These are phyloP conservation scores for Parietichytrium sp. DNA, from an alignment of 108 stramenopile species.

Conservation along the genomic window DNA sequence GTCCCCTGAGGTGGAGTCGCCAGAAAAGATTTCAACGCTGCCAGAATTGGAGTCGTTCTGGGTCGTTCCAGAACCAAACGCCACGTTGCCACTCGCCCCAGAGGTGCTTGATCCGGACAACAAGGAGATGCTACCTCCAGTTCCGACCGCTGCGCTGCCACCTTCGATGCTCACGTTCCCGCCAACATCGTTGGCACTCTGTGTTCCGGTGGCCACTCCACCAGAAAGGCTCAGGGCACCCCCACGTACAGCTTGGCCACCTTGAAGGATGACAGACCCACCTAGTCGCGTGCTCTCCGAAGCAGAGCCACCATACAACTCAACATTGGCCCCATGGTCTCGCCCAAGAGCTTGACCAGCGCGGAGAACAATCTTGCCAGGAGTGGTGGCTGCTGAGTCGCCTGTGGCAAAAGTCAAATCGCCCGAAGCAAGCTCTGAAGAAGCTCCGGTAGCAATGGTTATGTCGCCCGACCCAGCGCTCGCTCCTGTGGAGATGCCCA, in stretches of 20 bases:
- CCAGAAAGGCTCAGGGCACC: constrained; percentile 46
- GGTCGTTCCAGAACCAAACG: constrained; percentile 36
- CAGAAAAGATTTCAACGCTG: constrained; percentile 42
- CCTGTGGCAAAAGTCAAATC: constrained; percentile 45
- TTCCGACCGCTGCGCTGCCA: constrained; percentile 45
- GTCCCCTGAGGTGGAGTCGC: constrained; percentile 16
- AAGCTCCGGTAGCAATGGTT: constrained; percentile 39
- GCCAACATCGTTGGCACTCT: constrained; percentile 42
- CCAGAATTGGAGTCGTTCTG: constrained; percentile 47
- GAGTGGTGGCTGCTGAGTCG: neutral
- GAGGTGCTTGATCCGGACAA: constrained; percentile 43
- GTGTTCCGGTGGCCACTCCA: constrained; percentile 43
- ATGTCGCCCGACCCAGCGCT: neutral
- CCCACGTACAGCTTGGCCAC: constrained; percentile 39
- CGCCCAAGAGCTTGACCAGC: constrained; percentile 40
- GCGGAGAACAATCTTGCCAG: constrained; percentile 28
- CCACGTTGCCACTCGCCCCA: constrained; percentile 45
- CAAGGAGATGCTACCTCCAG: constrained; percentile 48
- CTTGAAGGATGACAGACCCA: neutral
- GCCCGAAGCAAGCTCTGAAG: constrained; percentile 46
- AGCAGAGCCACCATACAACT: constrained; percentile 10
- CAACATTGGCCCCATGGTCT: constrained; percentile 30
- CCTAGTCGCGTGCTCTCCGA: neutral
- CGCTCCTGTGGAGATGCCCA: neutral
- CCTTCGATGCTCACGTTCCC: constrained; percentile 44